A percentile compares a stretch with the other conserved stretches of the same genome.
phyloP scores from a whole-genome alignment of 108 stramenopile genomes.

The Aurantiochytrium sp. region DNA sequence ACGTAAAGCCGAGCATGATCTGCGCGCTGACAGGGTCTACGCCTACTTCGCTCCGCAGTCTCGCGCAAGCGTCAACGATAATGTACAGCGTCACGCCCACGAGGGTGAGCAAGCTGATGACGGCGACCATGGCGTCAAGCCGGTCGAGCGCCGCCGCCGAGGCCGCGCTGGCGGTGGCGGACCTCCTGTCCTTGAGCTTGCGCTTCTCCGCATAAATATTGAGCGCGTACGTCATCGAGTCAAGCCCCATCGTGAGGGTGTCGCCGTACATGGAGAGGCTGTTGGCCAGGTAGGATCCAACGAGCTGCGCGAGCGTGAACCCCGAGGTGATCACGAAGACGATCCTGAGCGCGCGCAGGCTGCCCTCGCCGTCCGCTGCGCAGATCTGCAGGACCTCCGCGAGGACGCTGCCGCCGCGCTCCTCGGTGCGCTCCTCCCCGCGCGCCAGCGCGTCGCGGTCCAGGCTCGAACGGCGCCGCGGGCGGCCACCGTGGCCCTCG shows the following conservation, averaged over 20 bases:
- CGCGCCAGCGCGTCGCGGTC: background rate
- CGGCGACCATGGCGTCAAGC: background rate
- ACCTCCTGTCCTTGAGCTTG: background rate
- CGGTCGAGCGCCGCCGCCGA: background rate
- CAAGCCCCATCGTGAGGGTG: background rate
- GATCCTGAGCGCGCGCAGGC: background rate
- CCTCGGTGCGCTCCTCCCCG: background rate
- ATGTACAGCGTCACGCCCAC: background rate
- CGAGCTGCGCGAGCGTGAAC: background rate
- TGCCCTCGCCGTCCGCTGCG: background rate
- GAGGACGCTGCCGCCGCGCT: background rate
- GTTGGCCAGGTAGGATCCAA: background rate
- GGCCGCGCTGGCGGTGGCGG: background rate
- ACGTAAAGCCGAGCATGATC: background rate
- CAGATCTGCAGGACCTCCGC: background rate
- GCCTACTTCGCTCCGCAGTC: background rate
- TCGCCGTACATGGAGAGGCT: constrained; percentile 26
- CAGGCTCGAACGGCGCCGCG: too few species aligned
- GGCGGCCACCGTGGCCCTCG: background rate
- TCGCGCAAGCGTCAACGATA: background rate
- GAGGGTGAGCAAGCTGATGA: background rate
- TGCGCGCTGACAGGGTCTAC: constrained; percentile 7
- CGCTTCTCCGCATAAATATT: background rate
- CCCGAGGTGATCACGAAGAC: background rate
- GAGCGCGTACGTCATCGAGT: constrained; percentile 14